These are phyloP conservation scores for Saccharomycopsis capsularis DNA, from an alignment of 805 yeast species.

Conservation along the genomic window DNA sequence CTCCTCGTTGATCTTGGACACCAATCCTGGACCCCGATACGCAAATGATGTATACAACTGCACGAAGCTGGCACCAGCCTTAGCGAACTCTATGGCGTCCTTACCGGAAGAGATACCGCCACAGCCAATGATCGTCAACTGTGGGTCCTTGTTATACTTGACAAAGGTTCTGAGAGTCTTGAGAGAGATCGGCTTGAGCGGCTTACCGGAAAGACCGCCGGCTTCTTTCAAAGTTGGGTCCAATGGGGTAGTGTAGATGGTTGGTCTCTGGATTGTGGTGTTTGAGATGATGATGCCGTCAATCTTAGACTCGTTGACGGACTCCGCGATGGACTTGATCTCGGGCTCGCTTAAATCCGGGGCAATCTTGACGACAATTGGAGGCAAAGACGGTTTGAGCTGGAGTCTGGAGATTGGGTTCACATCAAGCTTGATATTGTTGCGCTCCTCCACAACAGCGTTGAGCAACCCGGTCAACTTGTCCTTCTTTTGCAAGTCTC, in stretches of 20 bases:
- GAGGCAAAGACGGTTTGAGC: constrained; percentile 41
- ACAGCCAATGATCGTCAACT: constrained; percentile 79
- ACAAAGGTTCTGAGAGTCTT: constrained; percentile 65
- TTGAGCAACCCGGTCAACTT: constrained; percentile 63
- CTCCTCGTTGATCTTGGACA: constrained; percentile 52
- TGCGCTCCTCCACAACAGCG: constrained; percentile 64
- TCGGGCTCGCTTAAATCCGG: constrained; percentile 85
- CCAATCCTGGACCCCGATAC: constrained; percentile 86
- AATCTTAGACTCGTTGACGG: constrained; percentile 68
- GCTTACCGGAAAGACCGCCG: constrained; percentile 93
- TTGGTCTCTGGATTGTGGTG: constrained; percentile 85
- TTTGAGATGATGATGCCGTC: constrained; percentile 92
- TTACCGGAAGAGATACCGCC: constrained; percentile 88
- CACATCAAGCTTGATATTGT: constrained; percentile 39
- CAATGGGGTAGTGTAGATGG: constrained; percentile 42
- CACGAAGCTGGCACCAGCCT: constrained; percentile 88
- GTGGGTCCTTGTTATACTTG: constrained; percentile 59
- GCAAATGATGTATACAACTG: constrained; percentile 87
- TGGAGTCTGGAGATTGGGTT: constrained; percentile 29
- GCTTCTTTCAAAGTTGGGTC: constrained; percentile 43
- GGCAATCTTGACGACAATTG: constrained; percentile 84
- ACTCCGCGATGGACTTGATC: constrained; percentile 70
- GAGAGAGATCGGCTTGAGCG: constrained; percentile 73
- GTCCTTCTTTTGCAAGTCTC: constrained; percentile 74
- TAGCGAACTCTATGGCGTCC: constrained; percentile 87